Evolutionary conservation across 2,329 filamentous ascomycete genomes (phyloP), one percentile per base, ranked within the genome.

Genomic region (Trichoderma asperellum): DNA sequence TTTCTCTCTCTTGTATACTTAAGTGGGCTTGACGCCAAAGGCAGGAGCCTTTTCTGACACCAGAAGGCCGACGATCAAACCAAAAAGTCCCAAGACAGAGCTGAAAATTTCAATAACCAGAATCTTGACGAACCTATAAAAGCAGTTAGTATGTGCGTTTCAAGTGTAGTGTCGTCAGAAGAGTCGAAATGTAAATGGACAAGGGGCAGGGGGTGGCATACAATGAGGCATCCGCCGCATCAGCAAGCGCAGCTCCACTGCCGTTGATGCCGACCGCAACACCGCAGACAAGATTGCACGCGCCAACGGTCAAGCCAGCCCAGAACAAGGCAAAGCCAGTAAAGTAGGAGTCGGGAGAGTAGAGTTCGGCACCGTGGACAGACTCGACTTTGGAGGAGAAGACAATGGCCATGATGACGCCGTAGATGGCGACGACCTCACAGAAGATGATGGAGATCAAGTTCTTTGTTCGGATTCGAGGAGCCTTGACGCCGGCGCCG

Each of bases 381-480:
- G 86, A 80, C 75, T 88, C 87, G 75, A 99, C 83, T 82, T 97
- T 97, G 71, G 94, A 88, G 56, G 94, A 96, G 85, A 98, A 98
- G 77, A 99, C 92, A 80, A 99, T 99, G 76, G 94, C 92, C 94
- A 99, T 99, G 83, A 99, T 99, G 82, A 99, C 95, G 76, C 96
- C 96, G 87, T 99, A 99, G 81, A 99, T 99, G 82, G 96, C 96
- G 77, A 99, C 96, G 78, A 99, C 96, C 84, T 99, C 96, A 85
- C 96, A 99, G 84, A 99, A 99, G 83, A 99, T 98, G 82, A 99
- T 99, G 77, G 95, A 98, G 80, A 99, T 98, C 78, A 99, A 83
- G 86, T 99, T 99, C 90, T 99, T 99, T 73, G 96, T 99, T 80
- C 96, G 93, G 83, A 99, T 99, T 76, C 96, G 92, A 47, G 96